These are phyloP conservation scores for Suillus clintonianus DNA, from an alignment of 768 basidiomycete species.

Conservation along the genomic window DNA sequence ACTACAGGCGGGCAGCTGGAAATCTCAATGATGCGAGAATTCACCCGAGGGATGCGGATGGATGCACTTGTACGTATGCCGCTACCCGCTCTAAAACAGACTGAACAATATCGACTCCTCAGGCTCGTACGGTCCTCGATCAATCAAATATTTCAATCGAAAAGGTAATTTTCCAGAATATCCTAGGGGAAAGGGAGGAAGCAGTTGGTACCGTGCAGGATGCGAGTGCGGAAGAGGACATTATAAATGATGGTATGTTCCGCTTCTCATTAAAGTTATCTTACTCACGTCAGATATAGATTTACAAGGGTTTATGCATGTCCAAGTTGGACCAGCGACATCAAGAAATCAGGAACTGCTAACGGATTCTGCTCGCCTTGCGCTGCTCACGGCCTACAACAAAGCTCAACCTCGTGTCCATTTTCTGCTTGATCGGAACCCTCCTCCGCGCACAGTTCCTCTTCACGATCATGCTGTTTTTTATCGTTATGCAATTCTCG, in stretches of 20 bases:
- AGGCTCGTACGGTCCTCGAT: not conserved
- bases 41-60: conserved; percentile 13
- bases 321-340: not conserved
- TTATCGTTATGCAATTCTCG: conserved; percentile 12
- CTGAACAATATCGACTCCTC: too few species aligned
- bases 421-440: not conserved
- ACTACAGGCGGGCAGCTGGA: conserved; percentile 27
- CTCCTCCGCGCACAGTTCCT: conserved; percentile 2
- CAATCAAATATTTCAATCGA: not conserved
- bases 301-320: not conserved
- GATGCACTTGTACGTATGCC: conserved; percentile 11
- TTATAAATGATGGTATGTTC: too few species aligned
- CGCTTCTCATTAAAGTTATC: too few species aligned
- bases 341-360: not conserved
- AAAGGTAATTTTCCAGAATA: conserved; percentile 1
- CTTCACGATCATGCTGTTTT: not conserved
- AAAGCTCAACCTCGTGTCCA: not conserved
- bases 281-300: too few species aligned
- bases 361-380: not conserved
- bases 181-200: not conserved
- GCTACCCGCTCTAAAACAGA: too few species aligned
- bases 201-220: conserved; percentile 18
- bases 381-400: not conserved
- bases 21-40: conserved; percentile 32
- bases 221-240: not conserved